These are phyloP conservation scores for Aspergillus tamarii DNA, from an alignment of 2,329 filamentous ascomycete species.

Conservation along the genomic window DNA sequence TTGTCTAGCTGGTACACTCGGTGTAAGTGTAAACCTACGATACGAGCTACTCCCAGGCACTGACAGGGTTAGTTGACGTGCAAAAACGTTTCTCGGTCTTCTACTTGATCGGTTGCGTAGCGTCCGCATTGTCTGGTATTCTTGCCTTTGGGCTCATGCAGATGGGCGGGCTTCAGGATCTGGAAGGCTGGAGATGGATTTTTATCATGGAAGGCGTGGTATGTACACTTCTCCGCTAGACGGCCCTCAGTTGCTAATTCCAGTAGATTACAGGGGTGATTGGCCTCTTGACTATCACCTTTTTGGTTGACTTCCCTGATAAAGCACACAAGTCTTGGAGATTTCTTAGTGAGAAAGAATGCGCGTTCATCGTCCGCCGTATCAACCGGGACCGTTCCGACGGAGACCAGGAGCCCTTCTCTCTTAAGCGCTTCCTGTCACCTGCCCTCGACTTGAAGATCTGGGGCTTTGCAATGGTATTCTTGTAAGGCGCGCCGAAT, in stretches of 20 bases:
- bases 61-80: constrained; percentile 28
- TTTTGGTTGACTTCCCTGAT: constrained; percentile 46
- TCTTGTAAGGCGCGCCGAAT: constrained; percentile 47
- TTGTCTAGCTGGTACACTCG: constrained; percentile 71
- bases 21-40: constrained; percentile 22
- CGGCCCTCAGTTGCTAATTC: background rate
- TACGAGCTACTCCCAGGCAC: background rate
- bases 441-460: constrained; percentile 56
- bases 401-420: constrained; percentile 52
- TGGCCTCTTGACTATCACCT: constrained; percentile 32
- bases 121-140: constrained; percentile 53
- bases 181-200: constrained; percentile 57
- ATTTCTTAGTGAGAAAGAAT: constrained; percentile 45
- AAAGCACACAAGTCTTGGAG: constrained; percentile 35
- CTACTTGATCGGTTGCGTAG: constrained; percentile 53
- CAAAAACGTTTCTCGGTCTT: constrained; percentile 46
- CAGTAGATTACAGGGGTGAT: constrained; percentile 30
- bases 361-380: constrained; percentile 53
- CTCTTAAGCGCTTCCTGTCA: constrained; percentile 48
- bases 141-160: constrained; percentile 47
- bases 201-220: constrained; percentile 57
- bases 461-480: constrained; percentile 58
- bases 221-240: constrained; percentile 1
- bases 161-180: constrained; percentile 45
- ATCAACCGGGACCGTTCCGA: constrained; percentile 59